phyloP scores from a whole-genome alignment of 2,329 filamentous ascomycete genomes.

The Paraphaeosphaeria minitans region DNA sequence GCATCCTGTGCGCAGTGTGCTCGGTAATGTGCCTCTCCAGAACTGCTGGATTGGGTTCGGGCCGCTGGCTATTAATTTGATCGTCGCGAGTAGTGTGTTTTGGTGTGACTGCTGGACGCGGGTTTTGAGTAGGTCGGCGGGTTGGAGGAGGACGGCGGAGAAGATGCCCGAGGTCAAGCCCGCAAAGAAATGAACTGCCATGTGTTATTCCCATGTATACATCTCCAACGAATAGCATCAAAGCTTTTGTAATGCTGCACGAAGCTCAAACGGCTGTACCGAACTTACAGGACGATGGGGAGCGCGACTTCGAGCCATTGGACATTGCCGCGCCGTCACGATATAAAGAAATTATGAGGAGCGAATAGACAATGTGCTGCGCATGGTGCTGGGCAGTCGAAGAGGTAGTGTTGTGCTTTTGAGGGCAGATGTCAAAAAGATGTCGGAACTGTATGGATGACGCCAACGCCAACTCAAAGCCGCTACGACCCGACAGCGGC shows the following conservation, averaged over 20 bases:
- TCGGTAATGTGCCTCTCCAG: constrained; percentile 92
- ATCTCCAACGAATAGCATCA: neutral
- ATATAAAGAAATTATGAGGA: constrained; percentile 27
- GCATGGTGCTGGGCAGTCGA: constrained; percentile 20
- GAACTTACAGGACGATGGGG: constrained; percentile 56
- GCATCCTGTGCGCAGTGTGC: constrained; percentile 89
- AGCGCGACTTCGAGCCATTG: constrained; percentile 55
- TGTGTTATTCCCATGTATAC: constrained; percentile 4
- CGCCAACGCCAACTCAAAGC: neutral
- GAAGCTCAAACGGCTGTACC: neutral
- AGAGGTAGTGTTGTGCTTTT: neutral
- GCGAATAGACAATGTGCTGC: constrained; percentile 7
- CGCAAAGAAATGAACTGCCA: constrained; percentile 76
- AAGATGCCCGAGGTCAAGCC: constrained; percentile 86
- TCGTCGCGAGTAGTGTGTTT: constrained; percentile 68
- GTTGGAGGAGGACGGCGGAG: constrained; percentile 89
- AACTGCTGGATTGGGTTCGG: constrained; percentile 72
- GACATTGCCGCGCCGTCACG: constrained; percentile 53
- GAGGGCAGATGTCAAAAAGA: neutral
- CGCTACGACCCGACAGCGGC: constrained; percentile 10
- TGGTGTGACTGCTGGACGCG: constrained; percentile 86
- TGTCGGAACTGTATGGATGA: constrained; percentile 5
- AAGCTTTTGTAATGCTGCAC: neutral
- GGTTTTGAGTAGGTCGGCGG: constrained; percentile 94
- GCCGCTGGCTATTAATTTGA: constrained; percentile 71